Evolutionary conservation across 257 asterid species (phyloP).

Genomic region (Rubia yunnanensis): DNA sequence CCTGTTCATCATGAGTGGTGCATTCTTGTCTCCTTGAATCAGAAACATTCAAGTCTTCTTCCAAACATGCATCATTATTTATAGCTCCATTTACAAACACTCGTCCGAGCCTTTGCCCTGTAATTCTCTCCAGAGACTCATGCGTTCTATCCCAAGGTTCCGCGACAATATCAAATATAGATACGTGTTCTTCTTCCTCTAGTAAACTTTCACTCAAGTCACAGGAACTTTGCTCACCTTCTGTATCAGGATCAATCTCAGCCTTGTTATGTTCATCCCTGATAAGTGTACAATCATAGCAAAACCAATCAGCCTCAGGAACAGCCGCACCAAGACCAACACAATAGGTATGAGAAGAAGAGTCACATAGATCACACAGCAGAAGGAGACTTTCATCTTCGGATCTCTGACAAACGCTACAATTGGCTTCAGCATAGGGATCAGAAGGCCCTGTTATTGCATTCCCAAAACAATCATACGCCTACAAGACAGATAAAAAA

Average conservation of each 20-base stretch:
- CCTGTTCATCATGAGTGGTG: no score
- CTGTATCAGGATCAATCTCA: slow-evolving; percentile 23
- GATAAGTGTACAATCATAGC: slow-evolving; percentile 55
- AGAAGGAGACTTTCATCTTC: slow-evolving; percentile 48
- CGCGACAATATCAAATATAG: slow-evolving; percentile 35
- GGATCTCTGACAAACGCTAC: slow-evolving; percentile 39
- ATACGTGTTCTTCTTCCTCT: slow-evolving; percentile 15
- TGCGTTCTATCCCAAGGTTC: slow-evolving; percentile 22
- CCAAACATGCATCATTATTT: slow-evolving; percentile 10
- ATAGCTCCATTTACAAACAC: slow-evolving; percentile 15
- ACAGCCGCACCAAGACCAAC: slow-evolving; percentile 56
- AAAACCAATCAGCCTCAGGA: slow-evolving; percentile 87
- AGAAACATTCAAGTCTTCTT: slow-evolving; percentile 6
- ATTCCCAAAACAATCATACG: slow-evolving; percentile 38
- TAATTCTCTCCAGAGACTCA: slow-evolving; percentile 15
- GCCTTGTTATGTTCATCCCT: slow-evolving; percentile 41
- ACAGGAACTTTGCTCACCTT: slow-evolving; percentile 13
- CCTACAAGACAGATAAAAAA: slow-evolving; percentile 31
- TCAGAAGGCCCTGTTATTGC: slow-evolving; percentile 37
- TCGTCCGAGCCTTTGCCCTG: slow-evolving; percentile 4
- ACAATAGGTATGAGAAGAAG: slow-evolving; percentile 60
- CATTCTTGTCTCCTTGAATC: slow-evolving; percentile 23
- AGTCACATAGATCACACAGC: slow-evolving; percentile 71
- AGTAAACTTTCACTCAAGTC: slow-evolving; percentile 10
- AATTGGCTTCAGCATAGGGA: slow-evolving; percentile 37